Conservation (phyloP, 176 grass and related monocot species). For the Phoenix dactylifera region DNA sequence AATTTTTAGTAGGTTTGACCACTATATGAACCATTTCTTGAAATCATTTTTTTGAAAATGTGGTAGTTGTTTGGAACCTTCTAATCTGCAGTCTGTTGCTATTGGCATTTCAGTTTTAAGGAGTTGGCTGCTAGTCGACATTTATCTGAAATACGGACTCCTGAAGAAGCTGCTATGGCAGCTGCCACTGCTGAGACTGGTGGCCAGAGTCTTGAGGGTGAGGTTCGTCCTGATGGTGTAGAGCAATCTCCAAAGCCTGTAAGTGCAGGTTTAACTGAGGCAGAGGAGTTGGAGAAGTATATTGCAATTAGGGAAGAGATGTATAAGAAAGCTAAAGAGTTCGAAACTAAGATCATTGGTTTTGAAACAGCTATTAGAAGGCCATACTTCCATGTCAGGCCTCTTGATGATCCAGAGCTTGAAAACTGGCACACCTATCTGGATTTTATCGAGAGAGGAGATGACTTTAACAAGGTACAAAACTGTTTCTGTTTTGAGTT, state of each 20-base stretch:
- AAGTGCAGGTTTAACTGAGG: slow-evolving; percentile 50
- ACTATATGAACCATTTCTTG: too few species aligned
- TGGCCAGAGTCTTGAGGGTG: slow-evolving; percentile 30
- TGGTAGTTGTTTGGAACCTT: too few species aligned
- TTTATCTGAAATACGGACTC: slow-evolving; percentile 57
- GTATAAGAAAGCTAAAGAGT: slow-evolving; percentile 98
- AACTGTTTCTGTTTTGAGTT: slow-evolving; percentile 19
- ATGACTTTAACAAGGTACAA: slow-evolving; percentile 91
- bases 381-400: slow-evolving; percentile 97
- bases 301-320: slow-evolving; percentile 81
- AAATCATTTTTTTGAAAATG: too few species aligned
- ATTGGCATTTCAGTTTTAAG: slow-evolving; percentile 48
- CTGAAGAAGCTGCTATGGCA: slow-evolving; percentile 55
- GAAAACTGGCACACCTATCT: slow-evolving; percentile 99
- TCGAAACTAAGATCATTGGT: slow-evolving; percentile 74
- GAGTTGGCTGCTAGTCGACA: slow-evolving; percentile 58
- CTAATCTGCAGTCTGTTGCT: neutral
- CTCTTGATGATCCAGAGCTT: slow-evolving; percentile 94
- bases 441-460: slow-evolving; percentile 88
- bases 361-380: slow-evolving; percentile 98
- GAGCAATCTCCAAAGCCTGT: slow-evolving; percentile 42
- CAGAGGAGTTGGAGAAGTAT: slow-evolving; percentile 73
- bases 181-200: slow-evolving; percentile 27
- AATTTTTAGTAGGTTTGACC: too few species aligned
- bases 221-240: slow-evolving; percentile 29